Evolutionary conservation across 1,284 basidiomycete species (phyloP), one percentile per base, ranked within the genome.

Genomic region (Blastosporella zonata): DNA sequence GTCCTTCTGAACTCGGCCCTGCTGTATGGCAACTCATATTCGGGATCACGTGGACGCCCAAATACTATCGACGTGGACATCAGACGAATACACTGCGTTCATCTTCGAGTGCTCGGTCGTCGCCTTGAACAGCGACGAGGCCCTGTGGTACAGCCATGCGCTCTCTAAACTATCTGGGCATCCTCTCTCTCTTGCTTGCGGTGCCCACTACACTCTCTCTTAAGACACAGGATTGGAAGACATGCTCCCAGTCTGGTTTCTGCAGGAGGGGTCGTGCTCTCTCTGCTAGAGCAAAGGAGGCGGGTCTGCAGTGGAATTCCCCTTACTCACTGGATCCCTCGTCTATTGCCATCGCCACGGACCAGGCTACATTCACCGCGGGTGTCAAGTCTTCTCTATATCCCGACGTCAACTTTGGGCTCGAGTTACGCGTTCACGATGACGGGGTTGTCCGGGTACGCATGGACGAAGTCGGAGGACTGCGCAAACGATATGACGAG

Each of bases 141-240:
- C 50, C 33, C 45, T 27, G 23, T 31, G 29, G 29, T 31, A 31
- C 13, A 44, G 39, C 37, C 20, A 75, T 75, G 73, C 68, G 65
- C 53, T 63, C 67, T 49, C 64, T 67, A 57, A 63, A 63, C 50
- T 61, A 72, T 37, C 52, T 71, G 45, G 67, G 67, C 47, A 58
- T 66, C 33, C 53, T 71, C 33, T 59, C 64, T 29, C 55, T 74
- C 35, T 53, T 65, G 22, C 55, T 71, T 15, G 43, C 61, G 17
- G 54, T 62, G 31, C 61, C 66, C 31, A 60, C 67, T 45, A 55
- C 65, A 1, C 57, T 78, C 20, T 81, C 84, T 22, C 79, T 90
- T 64, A 90, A 88, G 67, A 67, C 75, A 33, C 78, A 86, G 52
- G 91, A 97, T 67, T 97, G 94, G 76, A 97, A 96, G 69, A 91